phyloP scores from a whole-genome alignment of 179 eudicot species.

The Silene noctiflora region DNA sequence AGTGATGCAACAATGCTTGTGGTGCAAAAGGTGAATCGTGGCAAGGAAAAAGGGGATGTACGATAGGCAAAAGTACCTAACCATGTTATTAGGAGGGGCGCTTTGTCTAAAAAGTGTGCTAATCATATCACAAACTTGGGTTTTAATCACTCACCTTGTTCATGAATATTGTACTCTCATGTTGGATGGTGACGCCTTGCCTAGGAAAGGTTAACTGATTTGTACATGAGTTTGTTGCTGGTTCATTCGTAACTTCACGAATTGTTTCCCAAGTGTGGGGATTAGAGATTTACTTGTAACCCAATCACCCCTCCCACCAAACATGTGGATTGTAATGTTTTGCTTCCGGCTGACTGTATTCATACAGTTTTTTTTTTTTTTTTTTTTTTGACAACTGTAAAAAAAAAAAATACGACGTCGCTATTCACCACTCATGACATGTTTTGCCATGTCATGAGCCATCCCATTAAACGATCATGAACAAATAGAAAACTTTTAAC shows the following conservation, averaged over 20 bases:
- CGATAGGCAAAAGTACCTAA: not conserved
- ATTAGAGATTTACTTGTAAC: not conserved
- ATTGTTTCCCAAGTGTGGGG: not conserved
- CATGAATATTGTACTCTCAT: constrained; percentile 13
- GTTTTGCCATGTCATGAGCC: too few species aligned
- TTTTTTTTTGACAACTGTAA: too few species aligned
- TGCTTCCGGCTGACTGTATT: not conserved
- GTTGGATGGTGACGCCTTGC: constrained; percentile 21
- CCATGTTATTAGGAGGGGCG: not conserved
- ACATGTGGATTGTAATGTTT: not conserved
- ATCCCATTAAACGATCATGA: too few species aligned
- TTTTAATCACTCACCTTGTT: constrained; percentile 13
- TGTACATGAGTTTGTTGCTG: constrained; percentile 13
- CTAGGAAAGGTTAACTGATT: not conserved
- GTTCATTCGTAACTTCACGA: not conserved
- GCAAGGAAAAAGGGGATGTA: constrained; percentile 13
- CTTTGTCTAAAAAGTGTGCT: constrained; percentile 9
- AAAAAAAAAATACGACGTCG: too few species aligned
- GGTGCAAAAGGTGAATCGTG: constrained; percentile 13
- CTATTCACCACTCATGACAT: too few species aligned
- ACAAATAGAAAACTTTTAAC: too few species aligned
- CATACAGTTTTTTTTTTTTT: too few species aligned
- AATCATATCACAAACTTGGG: constrained; percentile 12
- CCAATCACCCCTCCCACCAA: not conserved
- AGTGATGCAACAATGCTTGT: constrained; percentile 21